Evolutionary conservation across 768 basidiomycete species (phyloP), one percentile per base, ranked within the genome.

Genomic region (Lactarius akahatsu): DNA sequence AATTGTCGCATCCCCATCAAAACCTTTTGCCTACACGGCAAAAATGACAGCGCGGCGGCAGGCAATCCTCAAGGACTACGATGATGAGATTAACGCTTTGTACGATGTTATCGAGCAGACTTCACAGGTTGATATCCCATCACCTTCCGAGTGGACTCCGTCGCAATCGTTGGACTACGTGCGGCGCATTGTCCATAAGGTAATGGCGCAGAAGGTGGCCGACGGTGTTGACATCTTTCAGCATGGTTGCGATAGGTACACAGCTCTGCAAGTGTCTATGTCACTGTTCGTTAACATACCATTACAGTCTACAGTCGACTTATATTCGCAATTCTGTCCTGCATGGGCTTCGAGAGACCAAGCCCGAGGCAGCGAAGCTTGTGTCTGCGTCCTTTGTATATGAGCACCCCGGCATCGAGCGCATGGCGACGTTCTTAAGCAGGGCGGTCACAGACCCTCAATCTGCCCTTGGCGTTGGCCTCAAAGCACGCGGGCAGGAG

Each of bases 11-110:
- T 73, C 73, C 3, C 77, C 78, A 0, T 71, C 73, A 4, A 80
- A 80, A 62, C 81, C 82, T 1, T 82, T 84, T 64, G 72, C 70
- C 7, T 78, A 77, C 58, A 83, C 81, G 0, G 73, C 77, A 1
- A 84, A 84, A 72, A 75, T 75, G 38, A 79, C 79, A 0, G 69
- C 78, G 0, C 72, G 77, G 23, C 76, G 81, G 15, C 75, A 76
- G 26, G 74, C 73, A 18, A 76, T 80, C 30, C 68, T 82, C 36
- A 71, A 72, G 13, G 71, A 74, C 1, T 83, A 84, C 67, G 74
- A 74, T 8, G 64, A 70, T 0, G 83, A 84, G 65, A 82, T 82
- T 62, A 71, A 80, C 38, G 74, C 72, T 1, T 45, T 77, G 13
- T 82, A 82, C 65, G 69, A 72, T 4, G 59, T 68, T 0, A 71